Percentiles rank a stretch among this genome's conserved stretches.
phyloP scores from a whole-genome alignment of 2,329 filamentous ascomycete species.

The Ophiostoma piceae region DNA sequence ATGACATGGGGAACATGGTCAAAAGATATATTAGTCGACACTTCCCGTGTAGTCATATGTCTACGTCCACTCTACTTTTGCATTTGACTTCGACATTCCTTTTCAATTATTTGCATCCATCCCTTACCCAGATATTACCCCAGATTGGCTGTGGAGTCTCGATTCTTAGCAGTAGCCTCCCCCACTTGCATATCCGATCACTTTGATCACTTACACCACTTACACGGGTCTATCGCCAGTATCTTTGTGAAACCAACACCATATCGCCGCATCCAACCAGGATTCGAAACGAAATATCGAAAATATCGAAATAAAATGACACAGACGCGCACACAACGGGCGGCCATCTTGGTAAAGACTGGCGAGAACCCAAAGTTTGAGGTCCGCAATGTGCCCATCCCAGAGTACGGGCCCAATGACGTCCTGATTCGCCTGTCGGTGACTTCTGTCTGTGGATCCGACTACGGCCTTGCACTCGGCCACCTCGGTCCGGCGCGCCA shows the following conservation, averaged over 20 bases:
- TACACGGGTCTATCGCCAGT: neutral
- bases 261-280: neutral
- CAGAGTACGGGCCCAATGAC: conserved; percentile 31
- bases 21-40: neutral
- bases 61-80: neutral
- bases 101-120: no score
- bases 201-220: conserved; percentile 5
- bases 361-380: conserved; percentile 27
- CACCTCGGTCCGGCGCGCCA: conserved; percentile 35
- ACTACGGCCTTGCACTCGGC: conserved; percentile 37
- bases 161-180: neutral
- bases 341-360: conserved; percentile 12
- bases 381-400: conserved; percentile 29
- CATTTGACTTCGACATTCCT: no score
- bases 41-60: neutral
- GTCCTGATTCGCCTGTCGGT: conserved; percentile 36
- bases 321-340: neutral
- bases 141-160: neutral
- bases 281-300: neutral
- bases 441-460: conserved; percentile 39
- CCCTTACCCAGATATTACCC: conserved; percentile 1
- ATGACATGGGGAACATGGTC: neutral
- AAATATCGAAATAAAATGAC: neutral
- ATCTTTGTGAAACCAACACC: neutral
- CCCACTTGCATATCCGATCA: neutral